Conservation (phyloP, 108 stramenopile genomes). For the Craspedostauros australis region DNA sequence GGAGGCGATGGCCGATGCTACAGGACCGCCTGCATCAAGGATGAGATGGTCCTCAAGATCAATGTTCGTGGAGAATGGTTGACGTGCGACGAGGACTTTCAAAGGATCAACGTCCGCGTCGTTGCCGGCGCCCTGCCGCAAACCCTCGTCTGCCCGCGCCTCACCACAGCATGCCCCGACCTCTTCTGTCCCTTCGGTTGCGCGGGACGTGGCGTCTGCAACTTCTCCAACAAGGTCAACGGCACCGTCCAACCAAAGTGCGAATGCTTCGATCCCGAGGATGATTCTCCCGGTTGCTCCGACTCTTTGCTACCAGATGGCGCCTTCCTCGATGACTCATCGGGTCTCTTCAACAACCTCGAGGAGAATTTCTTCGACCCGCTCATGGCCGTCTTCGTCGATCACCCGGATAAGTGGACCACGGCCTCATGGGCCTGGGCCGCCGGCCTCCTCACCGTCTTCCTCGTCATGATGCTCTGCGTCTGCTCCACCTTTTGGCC, state of each 20-base stretch:
- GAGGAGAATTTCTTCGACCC: slow-evolving; percentile 82
- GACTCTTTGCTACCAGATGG: slow-evolving; percentile 66
- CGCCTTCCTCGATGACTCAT: slow-evolving; percentile 57
- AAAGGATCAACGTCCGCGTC: slow-evolving; percentile 40
- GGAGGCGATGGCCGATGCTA: slow-evolving; percentile 69
- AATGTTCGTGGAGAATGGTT: slow-evolving; percentile 41
- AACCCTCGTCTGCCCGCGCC: slow-evolving; percentile 48
- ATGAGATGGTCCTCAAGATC: slow-evolving; percentile 38
- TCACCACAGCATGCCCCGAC: slow-evolving; percentile 69
- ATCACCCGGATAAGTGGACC: slow-evolving; percentile 81
- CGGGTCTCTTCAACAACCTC: slow-evolving; percentile 54
- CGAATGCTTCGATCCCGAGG: slow-evolving; percentile 70
- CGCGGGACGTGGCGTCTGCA: slow-evolving; percentile 71
- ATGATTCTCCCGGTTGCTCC: slow-evolving; percentile 73
- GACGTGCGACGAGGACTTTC: slow-evolving; percentile 65
- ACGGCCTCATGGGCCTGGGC: slow-evolving; percentile 81
- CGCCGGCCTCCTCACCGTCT: slow-evolving; percentile 65
- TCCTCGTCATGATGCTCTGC: slow-evolving; percentile 72
- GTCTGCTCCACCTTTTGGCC: slow-evolving; percentile 85
- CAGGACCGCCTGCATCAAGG: slow-evolving; percentile 63
- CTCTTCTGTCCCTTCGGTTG: slow-evolving; percentile 81
- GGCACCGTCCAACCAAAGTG: slow-evolving; percentile 52
- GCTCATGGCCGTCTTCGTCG: slow-evolving; percentile 77
- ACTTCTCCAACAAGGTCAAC: slow-evolving; percentile 45
- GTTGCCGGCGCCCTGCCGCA: slow-evolving; percentile 26